These are phyloP conservation scores for Fusarium keratoplasticum DNA, from an alignment of 2,329 filamentous ascomycete genomes.

Conservation along the genomic window DNA sequence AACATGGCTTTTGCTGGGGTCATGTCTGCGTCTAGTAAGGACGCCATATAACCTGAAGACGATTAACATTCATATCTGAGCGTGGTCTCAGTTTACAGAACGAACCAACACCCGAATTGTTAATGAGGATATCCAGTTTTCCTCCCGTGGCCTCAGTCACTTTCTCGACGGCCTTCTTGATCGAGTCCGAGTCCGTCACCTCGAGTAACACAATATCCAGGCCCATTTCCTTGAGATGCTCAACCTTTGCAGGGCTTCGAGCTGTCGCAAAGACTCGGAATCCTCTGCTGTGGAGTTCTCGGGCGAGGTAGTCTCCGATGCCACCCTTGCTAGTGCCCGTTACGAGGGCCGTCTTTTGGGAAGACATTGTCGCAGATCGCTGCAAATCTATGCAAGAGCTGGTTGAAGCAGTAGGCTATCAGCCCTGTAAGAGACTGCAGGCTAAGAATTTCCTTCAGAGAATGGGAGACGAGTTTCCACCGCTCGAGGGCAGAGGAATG, in stretches of 20 bases:
- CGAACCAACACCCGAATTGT: constrained; percentile 54
- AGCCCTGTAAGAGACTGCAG: not conserved
- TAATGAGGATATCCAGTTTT: constrained; percentile 57
- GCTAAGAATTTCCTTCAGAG: not conserved
- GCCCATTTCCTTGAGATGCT: constrained; percentile 46
- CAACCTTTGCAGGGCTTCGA: constrained; percentile 49
- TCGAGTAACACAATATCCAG: constrained; percentile 56
- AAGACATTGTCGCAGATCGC: constrained; percentile 7
- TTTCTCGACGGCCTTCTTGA: constrained; percentile 47
- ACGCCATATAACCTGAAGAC: constrained; percentile 28
- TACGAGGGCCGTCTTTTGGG: constrained; percentile 46
- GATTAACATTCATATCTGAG: not conserved
- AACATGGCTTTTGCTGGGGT: constrained; percentile 45
- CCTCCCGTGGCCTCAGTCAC: constrained; percentile 51
- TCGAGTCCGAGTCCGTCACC: constrained; percentile 51
- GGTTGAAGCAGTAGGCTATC: not conserved
- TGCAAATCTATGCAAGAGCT: not conserved
- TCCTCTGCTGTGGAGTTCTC: constrained; percentile 52
- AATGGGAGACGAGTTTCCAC: not conserved
- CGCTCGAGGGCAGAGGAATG: not conserved
- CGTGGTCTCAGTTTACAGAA: constrained; percentile 25
- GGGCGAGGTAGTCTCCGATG: constrained; percentile 54
- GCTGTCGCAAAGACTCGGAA: constrained; percentile 56
- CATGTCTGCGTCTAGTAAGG: constrained; percentile 39
- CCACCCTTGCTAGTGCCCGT: constrained; percentile 55